Base-by-base conservation (phyloP, 2,329 filamentous ascomycete species). In the Ophiostoma tasmaniense region DNA sequence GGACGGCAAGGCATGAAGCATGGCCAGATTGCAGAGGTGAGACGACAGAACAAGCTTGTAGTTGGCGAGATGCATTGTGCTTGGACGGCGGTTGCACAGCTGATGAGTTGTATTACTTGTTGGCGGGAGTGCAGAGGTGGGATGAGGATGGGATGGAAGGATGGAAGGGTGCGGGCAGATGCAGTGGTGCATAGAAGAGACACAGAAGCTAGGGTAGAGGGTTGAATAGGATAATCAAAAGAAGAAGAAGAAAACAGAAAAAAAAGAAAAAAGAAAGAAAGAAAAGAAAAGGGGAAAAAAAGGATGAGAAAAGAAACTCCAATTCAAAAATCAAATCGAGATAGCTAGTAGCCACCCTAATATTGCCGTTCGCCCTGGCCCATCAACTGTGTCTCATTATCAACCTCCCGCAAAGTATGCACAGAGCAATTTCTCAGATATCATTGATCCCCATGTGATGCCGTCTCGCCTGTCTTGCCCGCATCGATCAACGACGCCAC, bases 391-490 rank as follows among this genome's bases (percentile, higher is more conserved):
- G 42, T 45, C 20, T 45, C 42, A 45, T 45, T 45, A 13, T 3
- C n/a, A 55, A 55, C n/a, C 6, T 25, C 50, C 17, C n/a, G n/a
- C n/a, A n/a, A n/a, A n/a, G n/a, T n/a, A n/a, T n/a, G n/a, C n/a
- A n/a, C n/a, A n/a, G n/a, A n/a, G n/a, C n/a, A n/a, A n/a, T n/a
- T n/a, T 55, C 50, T 25, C 39, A 17, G 17, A 17, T 3, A 20
- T 45, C 17, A 20, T 45, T 45, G 5, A 45, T 55, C 28, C 20
- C 25, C 25, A n/a, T 37, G 25, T 25, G 6, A 65, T 65, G 52
- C 65, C 30, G 52, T 35, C 69, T 70, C 69, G 69, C 67, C 67
- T 70, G 67, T 70, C 67, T 70, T 70, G 64, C 33, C 69, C 67
- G 35, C 66, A 66, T 70, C 65, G 42, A 70, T 67, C 64, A 70